Conservation (phyloP, 192 early-diverging fungal genomes). For the Mortierella hygrophila region DNA sequence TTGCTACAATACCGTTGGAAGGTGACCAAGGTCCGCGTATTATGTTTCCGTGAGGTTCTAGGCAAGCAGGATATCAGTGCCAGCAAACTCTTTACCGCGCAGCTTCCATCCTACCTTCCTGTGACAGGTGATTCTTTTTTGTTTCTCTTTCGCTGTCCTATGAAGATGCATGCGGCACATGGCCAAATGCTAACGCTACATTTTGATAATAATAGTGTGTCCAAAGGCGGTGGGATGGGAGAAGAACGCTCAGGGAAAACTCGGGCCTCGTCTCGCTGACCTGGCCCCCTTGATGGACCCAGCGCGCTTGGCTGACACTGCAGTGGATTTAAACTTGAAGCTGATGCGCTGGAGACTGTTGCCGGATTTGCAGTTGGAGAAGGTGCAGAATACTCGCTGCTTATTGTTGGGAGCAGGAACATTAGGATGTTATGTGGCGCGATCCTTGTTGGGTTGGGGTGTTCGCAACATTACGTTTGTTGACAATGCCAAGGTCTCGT, state of each 20-base stretch:
- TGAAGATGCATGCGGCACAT: background rate
- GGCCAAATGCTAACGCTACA: background rate
- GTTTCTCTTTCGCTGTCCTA: background rate
- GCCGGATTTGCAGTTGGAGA: constrained; percentile 85
- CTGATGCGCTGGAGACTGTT: constrained; percentile 97
- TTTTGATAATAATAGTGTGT: constrained; percentile 28
- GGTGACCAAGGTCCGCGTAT: constrained; percentile 62
- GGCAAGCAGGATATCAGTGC: constrained; percentile 58
- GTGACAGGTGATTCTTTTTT: constrained; percentile 46
- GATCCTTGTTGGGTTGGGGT: constrained; percentile 92
- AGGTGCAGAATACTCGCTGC: constrained; percentile 80
- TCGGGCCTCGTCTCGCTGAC: constrained; percentile 86
- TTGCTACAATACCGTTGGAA: constrained; percentile 68
- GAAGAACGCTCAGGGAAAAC: constrained; percentile 81
- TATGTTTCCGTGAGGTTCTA: constrained; percentile 75
- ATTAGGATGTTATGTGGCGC: constrained; percentile 93
- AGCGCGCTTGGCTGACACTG: constrained; percentile 83
- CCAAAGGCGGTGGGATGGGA: constrained; percentile 94
- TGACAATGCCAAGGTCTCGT: constrained; percentile 91
- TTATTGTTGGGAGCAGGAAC: constrained; percentile 95
- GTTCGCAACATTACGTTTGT: constrained; percentile 94
- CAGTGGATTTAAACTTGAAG: constrained; percentile 95
- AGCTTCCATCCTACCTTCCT: constrained; percentile 54
- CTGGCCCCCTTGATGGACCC: constrained; percentile 94
- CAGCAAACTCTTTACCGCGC: constrained; percentile 63